These are phyloP conservation scores for Zhuliangozyma parablackwelliae DNA, from an alignment of 1,139 yeast species.

Conservation along the genomic window DNA sequence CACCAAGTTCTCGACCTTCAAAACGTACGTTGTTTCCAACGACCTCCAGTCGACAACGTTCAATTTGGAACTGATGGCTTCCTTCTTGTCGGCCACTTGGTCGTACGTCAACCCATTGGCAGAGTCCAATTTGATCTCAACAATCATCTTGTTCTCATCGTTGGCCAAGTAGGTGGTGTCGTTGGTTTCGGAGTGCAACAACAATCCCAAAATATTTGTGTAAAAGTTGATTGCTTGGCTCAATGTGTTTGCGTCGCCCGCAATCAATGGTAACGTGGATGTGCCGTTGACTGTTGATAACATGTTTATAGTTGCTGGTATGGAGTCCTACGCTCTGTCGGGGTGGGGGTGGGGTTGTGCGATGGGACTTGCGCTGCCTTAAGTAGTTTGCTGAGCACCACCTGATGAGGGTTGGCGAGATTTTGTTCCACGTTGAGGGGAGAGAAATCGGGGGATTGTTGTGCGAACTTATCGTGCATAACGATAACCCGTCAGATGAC, in stretches of 20 bases:
- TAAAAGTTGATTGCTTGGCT: slow-evolving; percentile 44
- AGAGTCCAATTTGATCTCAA: slow-evolving; percentile 22
- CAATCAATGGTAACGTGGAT: slow-evolving; percentile 41
- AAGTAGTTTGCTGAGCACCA: no score
- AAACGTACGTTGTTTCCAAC: slow-evolving; percentile 35
- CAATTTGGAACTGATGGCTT: slow-evolving; percentile 21
- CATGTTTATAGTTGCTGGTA: no score
- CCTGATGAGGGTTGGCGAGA: no score
- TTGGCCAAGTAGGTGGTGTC: slow-evolving; percentile 27
- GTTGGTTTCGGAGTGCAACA: slow-evolving; percentile 21
- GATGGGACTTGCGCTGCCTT: no score
- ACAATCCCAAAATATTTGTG: slow-evolving; percentile 40
- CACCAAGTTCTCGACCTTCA: slow-evolving; percentile 33
- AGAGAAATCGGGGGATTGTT: no score
- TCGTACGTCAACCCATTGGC: slow-evolving; percentile 24
- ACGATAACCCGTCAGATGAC: no score
- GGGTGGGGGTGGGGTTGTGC: no score
- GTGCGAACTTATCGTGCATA: no score
- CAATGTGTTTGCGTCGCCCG: slow-evolving; percentile 32
- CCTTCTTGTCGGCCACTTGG: slow-evolving; percentile 21
- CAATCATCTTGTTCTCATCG: slow-evolving; percentile 25
- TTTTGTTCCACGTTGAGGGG: no score
- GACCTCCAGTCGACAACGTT: slow-evolving; percentile 49
- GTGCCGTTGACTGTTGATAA: slow-evolving; percentile 48
- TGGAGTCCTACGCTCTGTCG: no score